A percentile compares a stretch with the other conserved stretches of the same genome.
phyloP scores from a whole-genome alignment of 2,329 filamentous ascomycete genomes.

The Exophiala sideris region DNA sequence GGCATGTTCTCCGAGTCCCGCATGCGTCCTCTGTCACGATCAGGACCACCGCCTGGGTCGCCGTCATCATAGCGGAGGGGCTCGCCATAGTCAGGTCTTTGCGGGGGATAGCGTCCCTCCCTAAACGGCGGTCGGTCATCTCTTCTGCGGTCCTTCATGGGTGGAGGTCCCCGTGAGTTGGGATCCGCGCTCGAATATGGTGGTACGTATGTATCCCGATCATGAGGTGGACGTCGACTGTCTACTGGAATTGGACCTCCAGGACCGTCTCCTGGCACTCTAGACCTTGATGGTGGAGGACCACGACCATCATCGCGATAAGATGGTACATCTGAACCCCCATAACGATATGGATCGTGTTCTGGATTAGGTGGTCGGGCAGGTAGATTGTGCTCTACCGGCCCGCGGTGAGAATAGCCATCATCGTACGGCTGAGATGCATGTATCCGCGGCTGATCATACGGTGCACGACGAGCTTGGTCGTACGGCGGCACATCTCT shows the following conservation, averaged over 20 bases:
- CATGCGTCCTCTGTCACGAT: slow-evolving; percentile 14
- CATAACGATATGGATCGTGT: slow-evolving; percentile 19
- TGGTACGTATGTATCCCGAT: slow-evolving; percentile 29
- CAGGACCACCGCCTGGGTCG: slow-evolving; percentile 3
- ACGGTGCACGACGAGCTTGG: slow-evolving; percentile 19
- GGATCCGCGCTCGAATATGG: slow-evolving; percentile 28
- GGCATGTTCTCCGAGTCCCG: slow-evolving; percentile 5
- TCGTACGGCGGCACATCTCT: slow-evolving; percentile 23
- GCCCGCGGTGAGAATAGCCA: slow-evolving; percentile 21
- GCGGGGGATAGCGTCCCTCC: slow-evolving; percentile 4
- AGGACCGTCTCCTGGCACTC: slow-evolving; percentile 6
- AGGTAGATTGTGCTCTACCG: slow-evolving; percentile 18
- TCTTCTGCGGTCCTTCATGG: slow-evolving; percentile 8
- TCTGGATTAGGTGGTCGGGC: slow-evolving; percentile 22
- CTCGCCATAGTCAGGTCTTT: slow-evolving; percentile 14
- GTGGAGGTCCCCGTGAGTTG: slow-evolving; percentile 1
- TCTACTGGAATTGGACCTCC: not conserved
- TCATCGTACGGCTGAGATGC: slow-evolving; percentile 21
- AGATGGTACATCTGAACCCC: slow-evolving; percentile 15
- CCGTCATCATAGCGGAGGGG: slow-evolving; percentile 21
- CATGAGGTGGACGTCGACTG: slow-evolving; percentile 10
- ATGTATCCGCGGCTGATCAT: slow-evolving; percentile 13
- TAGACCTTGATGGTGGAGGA: slow-evolving; percentile 18
- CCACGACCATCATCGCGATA: slow-evolving; percentile 26
- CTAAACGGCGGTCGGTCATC: slow-evolving; percentile 16